Conservation (phyloP, 2,329 filamentous ascomycete genomes). For the Alternaria metachromatica region DNA sequence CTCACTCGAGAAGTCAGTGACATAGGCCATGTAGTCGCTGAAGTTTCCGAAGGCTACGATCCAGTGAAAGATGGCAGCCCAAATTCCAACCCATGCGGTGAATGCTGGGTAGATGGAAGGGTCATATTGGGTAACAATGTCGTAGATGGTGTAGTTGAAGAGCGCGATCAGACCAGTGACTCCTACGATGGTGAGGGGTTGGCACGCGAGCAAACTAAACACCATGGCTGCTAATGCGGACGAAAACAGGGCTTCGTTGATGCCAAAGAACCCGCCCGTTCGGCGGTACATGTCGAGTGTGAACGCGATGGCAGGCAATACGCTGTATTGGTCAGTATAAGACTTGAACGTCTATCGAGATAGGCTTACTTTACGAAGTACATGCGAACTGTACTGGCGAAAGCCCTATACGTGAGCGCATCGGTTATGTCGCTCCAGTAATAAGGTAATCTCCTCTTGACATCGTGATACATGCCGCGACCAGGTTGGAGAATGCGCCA, state of each 20-base stretch:
- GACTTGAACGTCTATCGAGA: too few relatives aligned
- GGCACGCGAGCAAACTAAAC: constrained; percentile 60
- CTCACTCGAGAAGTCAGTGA: constrained; percentile 63
- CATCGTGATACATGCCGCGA: constrained; percentile 62
- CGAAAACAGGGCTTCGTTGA: constrained; percentile 64
- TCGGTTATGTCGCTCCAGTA: constrained; percentile 64
- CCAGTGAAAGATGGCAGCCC: constrained; percentile 66
- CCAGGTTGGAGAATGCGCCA: constrained; percentile 54
- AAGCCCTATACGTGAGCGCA: constrained; percentile 61
- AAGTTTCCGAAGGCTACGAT: constrained; percentile 59
- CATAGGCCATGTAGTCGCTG: constrained; percentile 65
- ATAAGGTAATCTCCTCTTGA: constrained; percentile 60
- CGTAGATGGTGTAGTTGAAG: constrained; percentile 67
- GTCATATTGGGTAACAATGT: constrained; percentile 60
- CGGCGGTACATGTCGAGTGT: constrained; percentile 64
- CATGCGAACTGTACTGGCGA: constrained; percentile 64
- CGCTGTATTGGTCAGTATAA: constrained; percentile 36
- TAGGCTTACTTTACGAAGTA: constrained; percentile 62
- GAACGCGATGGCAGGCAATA: constrained; percentile 65
- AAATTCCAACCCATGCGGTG: constrained; percentile 64
- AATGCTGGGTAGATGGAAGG: constrained; percentile 60
- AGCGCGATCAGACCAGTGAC: constrained; percentile 59
- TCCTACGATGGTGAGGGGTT: constrained; percentile 64
- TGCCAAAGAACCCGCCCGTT: constrained; percentile 62
- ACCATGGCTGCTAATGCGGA: constrained; percentile 63